Base-by-base conservation (phyloP, 2,329 filamentous ascomycete genomes). In the Fusarium austroafricanum region DNA sequence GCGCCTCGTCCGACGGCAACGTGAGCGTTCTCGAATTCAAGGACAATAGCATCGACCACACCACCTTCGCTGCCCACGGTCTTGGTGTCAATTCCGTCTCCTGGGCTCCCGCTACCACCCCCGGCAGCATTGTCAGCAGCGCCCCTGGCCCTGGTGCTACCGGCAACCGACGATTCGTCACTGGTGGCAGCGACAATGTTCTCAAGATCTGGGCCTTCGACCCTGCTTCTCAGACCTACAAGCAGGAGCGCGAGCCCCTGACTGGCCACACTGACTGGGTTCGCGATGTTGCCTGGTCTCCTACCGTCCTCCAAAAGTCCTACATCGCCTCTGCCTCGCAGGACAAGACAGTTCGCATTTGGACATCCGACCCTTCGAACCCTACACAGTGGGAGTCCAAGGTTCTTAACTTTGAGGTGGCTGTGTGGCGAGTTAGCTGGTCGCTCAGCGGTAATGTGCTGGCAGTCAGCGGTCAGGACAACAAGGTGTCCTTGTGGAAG, bases 401-500 rank as follows among this genome's bases (percentile, higher is more conserved):
- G 79, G 89, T 92, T 39, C 86, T 99, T 68, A 89, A 90, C 74
- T 97, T 99, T 73, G 95, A 97, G 65, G 89, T 91, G 6, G 90
- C 94, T 45, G 87, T 97, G 61, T 99, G 96, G 96, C 90, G 96
- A 56, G 96, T 97, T 44, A 97, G 93, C 85, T 99, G 96, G 96
- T 97, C 94, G 74, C 84, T 98, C 77, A 97, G 93, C 79, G 96
- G 96, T 52, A 99, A 99, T 78, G 94, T 98, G 20, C 85, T 99
- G 73, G 96, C 96, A 11, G 93, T 97, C 66, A 96, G 92, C 77
- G 93, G 93, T 38, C 93, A 92, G 26, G 95, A 99, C 81, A 99
- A 99, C 85, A 94, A 96, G 83, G 94, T 99, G 56, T 96, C 91
- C 54, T 81, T 99, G 79, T 99, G 95, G 95, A 99, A 98, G 87